phyloP scores from a whole-genome alignment of 2,329 filamentous ascomycete species.

The Penicillium frequentans region DNA sequence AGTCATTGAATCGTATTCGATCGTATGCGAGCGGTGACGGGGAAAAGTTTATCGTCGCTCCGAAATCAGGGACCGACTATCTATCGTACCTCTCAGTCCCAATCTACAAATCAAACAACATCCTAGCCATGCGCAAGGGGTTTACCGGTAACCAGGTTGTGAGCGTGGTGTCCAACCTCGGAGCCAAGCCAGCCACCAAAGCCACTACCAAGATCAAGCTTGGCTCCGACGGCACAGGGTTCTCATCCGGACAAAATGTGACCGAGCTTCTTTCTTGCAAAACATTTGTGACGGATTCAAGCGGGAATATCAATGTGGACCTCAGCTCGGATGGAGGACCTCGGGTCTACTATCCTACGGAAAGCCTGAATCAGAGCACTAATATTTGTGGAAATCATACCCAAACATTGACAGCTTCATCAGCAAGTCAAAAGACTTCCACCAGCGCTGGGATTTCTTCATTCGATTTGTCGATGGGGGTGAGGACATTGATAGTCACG shows the following conservation, averaged over 20 bases:
- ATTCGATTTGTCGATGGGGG: not conserved
- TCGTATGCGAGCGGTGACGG: not conserved
- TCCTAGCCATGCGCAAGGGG: not conserved
- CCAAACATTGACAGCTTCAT: not conserved
- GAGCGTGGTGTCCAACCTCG: not conserved
- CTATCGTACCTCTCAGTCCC: not conserved
- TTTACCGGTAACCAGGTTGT: not conserved
- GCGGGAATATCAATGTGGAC: not conserved
- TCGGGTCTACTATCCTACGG: not conserved
- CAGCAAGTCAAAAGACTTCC: not conserved
- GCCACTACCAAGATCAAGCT: not conserved
- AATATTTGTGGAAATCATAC: not conserved
- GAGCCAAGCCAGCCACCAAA: not conserved
- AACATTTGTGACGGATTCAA: not conserved
- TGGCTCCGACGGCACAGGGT: not conserved
- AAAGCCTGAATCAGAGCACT: not conserved
- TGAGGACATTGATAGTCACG: not conserved
- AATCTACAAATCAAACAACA: not conserved
- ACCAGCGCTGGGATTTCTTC: not conserved
- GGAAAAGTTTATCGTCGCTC: not conserved
- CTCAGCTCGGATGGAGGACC: not conserved
- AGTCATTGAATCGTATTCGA: not conserved
- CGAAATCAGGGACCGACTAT: not conserved
- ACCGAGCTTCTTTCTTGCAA: not conserved
- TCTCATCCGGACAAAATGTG: not conserved